Percentiles rank a stretch among this genome's conserved stretches.
These are phyloP conservation scores for Cylindrotheca fusiformis DNA, from an alignment of 108 stramenopile genomes.

Conservation along the genomic window DNA sequence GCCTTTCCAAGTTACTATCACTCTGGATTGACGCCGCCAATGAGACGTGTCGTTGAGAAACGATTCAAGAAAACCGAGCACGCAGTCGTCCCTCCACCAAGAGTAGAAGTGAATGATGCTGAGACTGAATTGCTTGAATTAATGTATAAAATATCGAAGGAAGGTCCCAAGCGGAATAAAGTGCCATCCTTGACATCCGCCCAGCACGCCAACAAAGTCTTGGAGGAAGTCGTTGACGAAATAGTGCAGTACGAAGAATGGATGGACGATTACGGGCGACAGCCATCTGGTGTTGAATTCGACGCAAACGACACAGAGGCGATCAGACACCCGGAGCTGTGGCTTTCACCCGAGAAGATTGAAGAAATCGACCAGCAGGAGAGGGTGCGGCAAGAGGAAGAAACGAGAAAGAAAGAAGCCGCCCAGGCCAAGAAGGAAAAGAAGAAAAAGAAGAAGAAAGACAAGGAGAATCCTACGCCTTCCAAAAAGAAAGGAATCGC, in stretches of 20 bases:
- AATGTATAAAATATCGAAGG: constrained; percentile 59
- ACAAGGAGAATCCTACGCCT: constrained; percentile 9
- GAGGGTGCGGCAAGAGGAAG: constrained; percentile 30
- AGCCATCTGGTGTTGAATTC: constrained; percentile 52
- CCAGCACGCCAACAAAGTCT: constrained; percentile 44
- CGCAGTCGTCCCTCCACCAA: constrained; percentile 54
- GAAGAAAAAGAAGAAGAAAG: constrained; percentile 34
- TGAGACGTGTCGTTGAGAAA: constrained; percentile 80
- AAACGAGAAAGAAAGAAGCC: constrained; percentile 26
- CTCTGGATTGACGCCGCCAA: constrained; percentile 85
- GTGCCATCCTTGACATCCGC: constrained; percentile 34
- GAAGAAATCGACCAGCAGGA: constrained; percentile 30
- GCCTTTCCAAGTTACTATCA: constrained; percentile 73
- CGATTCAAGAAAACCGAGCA: constrained; percentile 76
- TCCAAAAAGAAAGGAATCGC: constrained; percentile 51
- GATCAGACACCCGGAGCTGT: constrained; percentile 75
- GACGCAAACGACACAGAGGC: constrained; percentile 46
- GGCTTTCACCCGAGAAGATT: constrained; percentile 61
- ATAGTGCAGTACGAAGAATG: constrained; percentile 82
- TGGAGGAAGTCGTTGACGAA: constrained; percentile 84
- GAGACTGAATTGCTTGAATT: constrained; percentile 65
- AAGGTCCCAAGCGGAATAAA: constrained; percentile 37
- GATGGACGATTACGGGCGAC: constrained; percentile 77
- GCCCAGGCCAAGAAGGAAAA: constrained; percentile 28
- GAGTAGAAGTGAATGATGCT: constrained; percentile 57